Evolutionary conservation across 2,329 filamentous ascomycete genomes (phyloP).

Genomic region (Tolypocladium paradoxum): DNA sequence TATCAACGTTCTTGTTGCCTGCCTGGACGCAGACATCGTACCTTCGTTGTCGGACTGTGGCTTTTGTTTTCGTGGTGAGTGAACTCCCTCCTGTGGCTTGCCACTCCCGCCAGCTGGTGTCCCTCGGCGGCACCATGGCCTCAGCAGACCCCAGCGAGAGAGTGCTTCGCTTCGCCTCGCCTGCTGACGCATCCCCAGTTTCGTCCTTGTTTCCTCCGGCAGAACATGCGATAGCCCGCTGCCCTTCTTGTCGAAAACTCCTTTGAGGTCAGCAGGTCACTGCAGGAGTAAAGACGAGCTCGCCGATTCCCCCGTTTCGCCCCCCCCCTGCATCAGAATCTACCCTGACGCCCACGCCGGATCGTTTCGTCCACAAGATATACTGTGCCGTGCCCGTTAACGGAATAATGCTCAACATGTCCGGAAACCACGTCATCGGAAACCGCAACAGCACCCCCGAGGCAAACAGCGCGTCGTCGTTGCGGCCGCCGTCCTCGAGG

Average conservation of each 20-base stretch:
- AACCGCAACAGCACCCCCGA: slow-evolving; percentile 98
- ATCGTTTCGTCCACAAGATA: slow-evolving; percentile 3
- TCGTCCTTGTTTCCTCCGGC: slow-evolving; percentile 9
- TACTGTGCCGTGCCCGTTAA: slow-evolving; percentile 2
- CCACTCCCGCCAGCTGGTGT: neutral
- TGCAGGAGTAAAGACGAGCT: slow-evolving; percentile 52
- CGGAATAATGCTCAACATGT: slow-evolving; percentile 49
- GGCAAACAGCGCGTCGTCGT: slow-evolving; percentile 67
- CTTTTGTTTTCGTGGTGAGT: slow-evolving; percentile 7
- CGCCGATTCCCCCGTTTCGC: neutral
- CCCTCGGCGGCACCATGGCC: neutral
- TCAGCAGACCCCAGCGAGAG: neutral
- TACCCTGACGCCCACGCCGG: neutral
- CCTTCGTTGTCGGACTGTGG: slow-evolving; percentile 18
- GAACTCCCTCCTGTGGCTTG: neutral
- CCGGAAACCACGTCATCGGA: slow-evolving; percentile 57
- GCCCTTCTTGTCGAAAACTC: slow-evolving; percentile 32
- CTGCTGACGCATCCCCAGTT: neutral
- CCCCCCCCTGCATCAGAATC: neutral
- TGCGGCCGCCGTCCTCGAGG: slow-evolving; percentile 73
- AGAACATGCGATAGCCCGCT: slow-evolving; percentile 23
- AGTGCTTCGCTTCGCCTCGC: neutral
- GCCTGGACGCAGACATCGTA: slow-evolving; percentile 28
- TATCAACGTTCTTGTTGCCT: slow-evolving; percentile 18
- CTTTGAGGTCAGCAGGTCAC: slow-evolving; percentile 76